These are phyloP conservation scores for Dictyostelium intermedium DNA, from an alignment of 78 protist genomes.

Conservation along the genomic window DNA sequence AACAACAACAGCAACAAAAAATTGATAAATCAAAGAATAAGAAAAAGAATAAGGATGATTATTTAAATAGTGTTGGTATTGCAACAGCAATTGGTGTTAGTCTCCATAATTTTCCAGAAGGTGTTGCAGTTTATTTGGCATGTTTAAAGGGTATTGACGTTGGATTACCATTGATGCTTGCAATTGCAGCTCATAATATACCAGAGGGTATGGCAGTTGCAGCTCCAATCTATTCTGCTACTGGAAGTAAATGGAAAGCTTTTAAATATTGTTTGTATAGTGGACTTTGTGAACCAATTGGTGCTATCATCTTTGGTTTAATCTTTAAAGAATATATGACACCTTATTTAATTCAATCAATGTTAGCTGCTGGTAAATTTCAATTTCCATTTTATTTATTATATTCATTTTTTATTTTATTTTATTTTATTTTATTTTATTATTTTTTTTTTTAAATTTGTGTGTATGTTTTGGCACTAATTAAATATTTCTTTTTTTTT, in stretches of 20 bases:
- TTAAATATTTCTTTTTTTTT: too few species aligned
- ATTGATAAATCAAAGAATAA: not conserved
- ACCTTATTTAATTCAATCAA: conserved; percentile 69
- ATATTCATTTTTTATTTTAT: not conserved
- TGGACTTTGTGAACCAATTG: conserved; percentile 83
- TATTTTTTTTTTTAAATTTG: not conserved
- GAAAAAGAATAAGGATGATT: conserved; percentile 38
- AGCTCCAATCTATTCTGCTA: conserved; percentile 79
- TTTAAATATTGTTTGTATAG: conserved; percentile 75
- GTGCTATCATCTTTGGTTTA: conserved; percentile 81
- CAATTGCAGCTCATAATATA: conserved; percentile 84
- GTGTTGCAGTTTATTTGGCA: conserved; percentile 83
- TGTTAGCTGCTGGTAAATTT: conserved; percentile 61
- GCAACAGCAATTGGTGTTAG: conserved; percentile 79
- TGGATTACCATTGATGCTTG: conserved; percentile 82
- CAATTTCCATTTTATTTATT: not conserved
- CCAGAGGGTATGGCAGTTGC: conserved; percentile 92
- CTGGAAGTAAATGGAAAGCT: conserved; percentile 82
- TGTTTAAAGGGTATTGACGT: conserved; percentile 72
- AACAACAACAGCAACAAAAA: not conserved
- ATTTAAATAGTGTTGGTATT: conserved; percentile 57
- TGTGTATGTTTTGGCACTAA: too few species aligned
- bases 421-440: not conserved
- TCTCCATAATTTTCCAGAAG: conserved; percentile 86
- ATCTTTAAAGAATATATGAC: conserved; percentile 53